Conservation (phyloP, 495 filamentous ascomycete genomes). For the Tuber indicum region DNA sequence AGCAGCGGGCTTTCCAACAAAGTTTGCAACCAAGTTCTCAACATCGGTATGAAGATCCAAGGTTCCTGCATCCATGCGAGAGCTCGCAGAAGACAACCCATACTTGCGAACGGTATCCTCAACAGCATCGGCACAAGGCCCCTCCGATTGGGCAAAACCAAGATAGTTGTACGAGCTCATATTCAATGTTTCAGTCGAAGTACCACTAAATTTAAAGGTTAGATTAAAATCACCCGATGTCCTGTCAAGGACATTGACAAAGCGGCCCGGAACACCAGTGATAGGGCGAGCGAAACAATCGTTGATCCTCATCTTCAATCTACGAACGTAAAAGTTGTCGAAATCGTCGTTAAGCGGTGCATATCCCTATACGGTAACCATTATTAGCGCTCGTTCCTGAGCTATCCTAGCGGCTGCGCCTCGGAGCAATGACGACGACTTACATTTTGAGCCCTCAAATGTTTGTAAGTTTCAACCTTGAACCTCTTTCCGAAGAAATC, state of each 20-base stretch:
- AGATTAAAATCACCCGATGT: conserved; percentile 81
- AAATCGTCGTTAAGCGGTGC: conserved; percentile 97
- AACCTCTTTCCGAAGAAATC: conserved; percentile 98
- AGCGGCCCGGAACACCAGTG: conserved; percentile 88
- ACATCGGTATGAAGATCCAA: conserved; percentile 82
- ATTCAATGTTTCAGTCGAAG: conserved; percentile 90
- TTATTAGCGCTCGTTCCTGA: conserved; percentile 3
- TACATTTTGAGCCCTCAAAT: conserved; percentile 66
- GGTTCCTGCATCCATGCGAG: conserved; percentile 76
- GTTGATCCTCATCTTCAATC: conserved; percentile 87
- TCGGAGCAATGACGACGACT: conserved; percentile 26
- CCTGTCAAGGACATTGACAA: conserved; percentile 85
- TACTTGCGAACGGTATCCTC: conserved; percentile 79
- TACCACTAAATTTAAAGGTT: conserved; percentile 78
- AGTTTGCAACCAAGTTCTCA: conserved; percentile 78
- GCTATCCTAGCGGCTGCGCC: conserved; percentile 17
- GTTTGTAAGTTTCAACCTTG: conserved; percentile 69
- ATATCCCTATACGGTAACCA: conserved; percentile 54
- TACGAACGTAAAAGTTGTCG: conserved; percentile 93
- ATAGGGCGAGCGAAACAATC: conserved; percentile 91
- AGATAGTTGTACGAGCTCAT: conserved; percentile 99
- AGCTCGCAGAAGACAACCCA: conserved; percentile 71
- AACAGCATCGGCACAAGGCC: conserved; percentile 88
- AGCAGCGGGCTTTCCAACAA: conserved; percentile 85
- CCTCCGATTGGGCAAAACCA: conserved; percentile 95